phyloP scores from a whole-genome alignment of 202 grass and related monocot genomes.

The Zizania palustris region DNA sequence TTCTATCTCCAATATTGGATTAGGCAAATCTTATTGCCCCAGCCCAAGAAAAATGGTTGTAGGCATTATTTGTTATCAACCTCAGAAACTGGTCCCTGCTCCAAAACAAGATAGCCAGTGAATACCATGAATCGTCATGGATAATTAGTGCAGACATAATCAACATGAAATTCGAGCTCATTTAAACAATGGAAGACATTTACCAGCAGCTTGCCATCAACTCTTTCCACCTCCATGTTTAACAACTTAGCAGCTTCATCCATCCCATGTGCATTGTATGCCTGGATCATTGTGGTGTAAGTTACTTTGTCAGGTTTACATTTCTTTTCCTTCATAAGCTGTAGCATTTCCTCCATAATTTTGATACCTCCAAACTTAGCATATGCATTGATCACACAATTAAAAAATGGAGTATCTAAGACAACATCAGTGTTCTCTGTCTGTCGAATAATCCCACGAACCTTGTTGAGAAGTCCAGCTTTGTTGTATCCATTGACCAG shows the following conservation, averaged over 20 bases:
- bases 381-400: slow-evolving; percentile 77
- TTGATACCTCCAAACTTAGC: slow-evolving; percentile 65
- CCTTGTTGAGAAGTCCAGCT: slow-evolving; percentile 64
- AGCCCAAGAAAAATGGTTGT: background rate
- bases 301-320: slow-evolving; percentile 73
- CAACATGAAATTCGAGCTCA: slow-evolving; percentile 1
- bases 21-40: background rate
- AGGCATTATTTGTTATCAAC: slow-evolving; percentile 26
- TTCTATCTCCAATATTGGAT: background rate
- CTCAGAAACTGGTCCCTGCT: slow-evolving; percentile 30
- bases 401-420: slow-evolving; percentile 89
- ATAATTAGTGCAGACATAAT: slow-evolving; percentile 1
- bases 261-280: slow-evolving; percentile 67
- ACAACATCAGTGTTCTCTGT: slow-evolving; percentile 77
- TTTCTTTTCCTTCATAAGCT: slow-evolving; percentile 82
- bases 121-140: slow-evolving; percentile 2
- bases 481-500: slow-evolving; percentile 74
- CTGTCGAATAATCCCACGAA: slow-evolving; percentile 77
- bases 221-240: slow-evolving; percentile 38
- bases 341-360: slow-evolving; percentile 90
- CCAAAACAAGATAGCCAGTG: slow-evolving; percentile 8
- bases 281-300: slow-evolving; percentile 67
- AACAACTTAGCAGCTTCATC: slow-evolving; percentile 59
- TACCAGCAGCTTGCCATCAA: slow-evolving; percentile 47
- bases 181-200: slow-evolving; percentile 23